Base-by-base conservation (phyloP, 257 asterid species). In the Oldenlandia corymbosa region DNA sequence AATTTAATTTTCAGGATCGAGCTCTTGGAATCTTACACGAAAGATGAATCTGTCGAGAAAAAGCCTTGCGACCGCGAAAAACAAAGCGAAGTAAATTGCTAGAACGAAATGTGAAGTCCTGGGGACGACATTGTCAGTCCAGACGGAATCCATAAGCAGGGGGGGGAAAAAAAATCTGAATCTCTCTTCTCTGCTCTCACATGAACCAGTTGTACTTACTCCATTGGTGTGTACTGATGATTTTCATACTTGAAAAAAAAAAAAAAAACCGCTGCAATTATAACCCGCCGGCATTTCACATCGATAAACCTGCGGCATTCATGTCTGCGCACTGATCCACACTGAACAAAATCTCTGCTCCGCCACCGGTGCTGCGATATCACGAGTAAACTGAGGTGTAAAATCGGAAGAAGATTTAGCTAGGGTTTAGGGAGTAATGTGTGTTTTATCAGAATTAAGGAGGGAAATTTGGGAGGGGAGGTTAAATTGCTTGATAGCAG, bases 41-140 rank as follows among this genome's bases (percentile, higher is more conserved):
- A 85, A 85, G 57, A 89, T 65, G 80, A 78, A 81, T 79, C 80
- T 84, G 73, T 93, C 95, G 32, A 90, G 88, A 70, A 90, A 52
- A 72, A 82, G 76, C 83, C 97, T 87, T 9, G 81, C 90, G 10
- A 70, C 72, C n/a, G 81, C 73, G 72, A 90, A 87, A 10, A 72
- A 78, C 12, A 87, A 74, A 24, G 83, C 86, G 67, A 87, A 93
- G 64, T 45, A 69, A 47, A 83, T 2, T 30, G 88, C 91, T 51
- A 66, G 24, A 65, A 71, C 1, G 75, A 87, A 83, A 81, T 93
- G 84, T 68, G 72, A 82, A 51, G 45, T 60, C 62, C 60, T 42
- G 41, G 96, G 94, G 62, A 58, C 83, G 72, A 73, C 84, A 76
- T 71, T 63, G 57, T 54, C 74, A 70, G 68, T 65, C 85, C 80